Evolutionary conservation across 108 stramenopile species (phyloP), one percentile per base, ranked within the genome.

Genomic region (Aureococcus anophagefferens): DNA sequence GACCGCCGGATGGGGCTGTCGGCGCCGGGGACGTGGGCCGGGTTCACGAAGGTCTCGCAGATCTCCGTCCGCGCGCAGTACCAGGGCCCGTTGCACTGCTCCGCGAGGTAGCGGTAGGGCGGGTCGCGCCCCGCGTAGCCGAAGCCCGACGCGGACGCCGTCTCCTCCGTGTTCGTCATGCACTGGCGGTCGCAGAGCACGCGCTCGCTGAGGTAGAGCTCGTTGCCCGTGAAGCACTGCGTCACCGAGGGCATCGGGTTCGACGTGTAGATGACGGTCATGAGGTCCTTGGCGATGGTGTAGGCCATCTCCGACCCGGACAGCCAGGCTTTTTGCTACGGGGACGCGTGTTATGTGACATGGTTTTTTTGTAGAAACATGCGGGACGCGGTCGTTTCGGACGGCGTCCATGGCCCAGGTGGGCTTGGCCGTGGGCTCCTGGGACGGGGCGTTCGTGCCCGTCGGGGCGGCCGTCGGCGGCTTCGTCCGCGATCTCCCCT

Each of bases 101-200:
- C 51, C 21, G 51, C 3, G 21, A 11, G 1, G 37, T 40, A 4
- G 7, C 37, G 37, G 37, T 9, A 40, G 21, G 21, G 14, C 51
- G 21, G 21, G 7, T 3, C 21, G 51, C 51, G 51, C n/a, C n/a
- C n/a, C n/a, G n/a, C n/a, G n/a, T n/a, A n/a, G 21, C 3, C 25
- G 51, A 1, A 18, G 21, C 51, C 51, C 51, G 51, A 59, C 51
- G 51, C 51, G 21, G 4, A 1, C 21, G 51, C 51, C 21, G 13
- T 11, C 7, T 18, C 51, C 21, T 1, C 21, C 21, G 0, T 1
- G 51, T 59, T 11, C 7, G 1, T 3, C 51, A 59, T 59, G 51
- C 51, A 59, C 51, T 59, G 21, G 51, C 51, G 51, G 51, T 59
- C 51, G 51, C 51, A 59, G 51, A 59, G 51, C 21, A 59, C 51